phyloP scores from a whole-genome alignment of 257 asterid species.

The Ilex aquifolium region DNA sequence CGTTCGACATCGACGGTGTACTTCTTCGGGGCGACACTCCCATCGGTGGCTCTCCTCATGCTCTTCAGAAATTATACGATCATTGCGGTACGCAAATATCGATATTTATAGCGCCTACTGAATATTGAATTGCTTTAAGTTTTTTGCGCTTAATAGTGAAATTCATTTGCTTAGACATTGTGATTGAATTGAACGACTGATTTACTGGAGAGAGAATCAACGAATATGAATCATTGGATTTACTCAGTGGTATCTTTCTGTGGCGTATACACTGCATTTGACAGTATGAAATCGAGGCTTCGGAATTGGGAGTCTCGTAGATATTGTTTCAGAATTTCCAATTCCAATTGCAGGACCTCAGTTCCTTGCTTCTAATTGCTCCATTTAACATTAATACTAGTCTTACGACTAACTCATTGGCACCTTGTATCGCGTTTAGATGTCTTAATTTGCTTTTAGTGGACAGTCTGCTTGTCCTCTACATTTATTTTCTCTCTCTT shows the following conservation, averaged over 20 bases:
- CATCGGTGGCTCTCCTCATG: constrained; percentile 77
- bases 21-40: constrained; percentile 69
- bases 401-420: neutral
- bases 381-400: no score
- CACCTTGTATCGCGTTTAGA: neutral
- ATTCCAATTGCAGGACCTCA: no score
- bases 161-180: neutral
- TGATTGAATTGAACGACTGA: no score
- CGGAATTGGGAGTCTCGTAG: no score
- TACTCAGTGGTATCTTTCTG: no score
- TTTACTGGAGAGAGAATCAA: no score
- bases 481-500: neutral
- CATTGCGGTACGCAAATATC: constrained; percentile 35
- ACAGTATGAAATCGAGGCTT: no score
- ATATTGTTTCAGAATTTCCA: no score
- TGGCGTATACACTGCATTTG: no score
- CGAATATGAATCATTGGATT: no score
- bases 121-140: neutral
- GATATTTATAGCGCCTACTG: neutral
- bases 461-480: neutral
- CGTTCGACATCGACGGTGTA: constrained; percentile 96
- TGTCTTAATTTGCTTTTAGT: neutral
- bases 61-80: constrained; percentile 65
- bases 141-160: neutral
- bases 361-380: no score